Percentiles rank a stretch among this genome's conserved stretches.
Evolutionary conservation across 2,329 filamentous ascomycete genomes (phyloP).

Genomic region (Trichoderma aggressivum): DNA sequence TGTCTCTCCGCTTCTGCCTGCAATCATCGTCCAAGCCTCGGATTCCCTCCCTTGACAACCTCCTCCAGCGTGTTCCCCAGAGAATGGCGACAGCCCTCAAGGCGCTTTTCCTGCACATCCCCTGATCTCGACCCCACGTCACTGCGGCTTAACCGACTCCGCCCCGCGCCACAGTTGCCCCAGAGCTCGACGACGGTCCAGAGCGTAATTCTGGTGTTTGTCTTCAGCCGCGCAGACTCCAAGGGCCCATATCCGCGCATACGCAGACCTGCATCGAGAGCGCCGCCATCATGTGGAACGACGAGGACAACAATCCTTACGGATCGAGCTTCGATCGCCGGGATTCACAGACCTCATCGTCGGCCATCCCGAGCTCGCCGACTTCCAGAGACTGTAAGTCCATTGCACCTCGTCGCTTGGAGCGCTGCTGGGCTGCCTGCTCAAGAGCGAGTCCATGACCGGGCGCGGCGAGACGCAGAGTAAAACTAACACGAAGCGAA

Average conservation of each 20-base stretch:
- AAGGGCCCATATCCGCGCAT: neutral
- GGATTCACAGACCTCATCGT: slow-evolving; percentile 71
- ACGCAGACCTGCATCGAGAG: neutral
- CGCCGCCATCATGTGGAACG: slow-evolving; percentile 78
- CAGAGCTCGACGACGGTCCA: slow-evolving; percentile 23
- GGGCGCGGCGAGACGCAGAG: neutral
- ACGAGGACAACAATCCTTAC: slow-evolving; percentile 97
- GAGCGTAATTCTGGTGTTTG: slow-evolving; percentile 17
- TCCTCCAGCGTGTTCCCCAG: neutral
- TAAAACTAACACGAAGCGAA: neutral
- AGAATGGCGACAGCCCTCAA: slow-evolving; percentile 26
- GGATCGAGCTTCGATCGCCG: slow-evolving; percentile 84
- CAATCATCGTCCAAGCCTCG: neutral
- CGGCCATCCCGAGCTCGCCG: slow-evolving; percentile 63
- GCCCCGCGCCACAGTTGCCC: slow-evolving; percentile 16
- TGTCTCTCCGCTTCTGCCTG: slow-evolving; percentile 5
- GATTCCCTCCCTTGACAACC: neutral
- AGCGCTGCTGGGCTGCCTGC: neutral
- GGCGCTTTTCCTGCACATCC: slow-evolving; percentile 16
- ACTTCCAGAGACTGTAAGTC: slow-evolving; percentile 55
- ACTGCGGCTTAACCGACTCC: slow-evolving; percentile 17
- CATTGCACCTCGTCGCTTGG: neutral
- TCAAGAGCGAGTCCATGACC: neutral
- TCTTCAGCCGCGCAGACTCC: neutral
- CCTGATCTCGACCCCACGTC: slow-evolving; percentile 19